Evolutionary conservation across 345 rosid species (phyloP), one percentile per base, ranked within the genome.

Genomic region (Salix exigua): DNA sequence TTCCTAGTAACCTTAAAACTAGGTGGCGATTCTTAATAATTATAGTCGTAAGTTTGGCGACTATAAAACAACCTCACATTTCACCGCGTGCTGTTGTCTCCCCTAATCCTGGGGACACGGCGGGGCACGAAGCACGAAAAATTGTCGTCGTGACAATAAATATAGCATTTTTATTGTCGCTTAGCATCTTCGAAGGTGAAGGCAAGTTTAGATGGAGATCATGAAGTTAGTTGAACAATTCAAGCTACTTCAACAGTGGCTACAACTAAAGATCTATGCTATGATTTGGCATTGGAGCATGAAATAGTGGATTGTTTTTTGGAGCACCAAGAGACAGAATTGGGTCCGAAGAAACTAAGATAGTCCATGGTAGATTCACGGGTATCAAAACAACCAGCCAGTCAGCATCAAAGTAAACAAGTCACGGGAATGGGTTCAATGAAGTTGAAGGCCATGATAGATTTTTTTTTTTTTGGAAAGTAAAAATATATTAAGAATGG

Each of bases 321-420:
- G 0, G 25, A 71, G 1, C n/a, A 7, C 42, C 44, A 50, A 1
- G 25, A 10, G 5, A 68, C 12, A 2, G 12, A 14, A 13, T 68
- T 68, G 2, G 7, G 1, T 1, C 5, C 30, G 18, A 68, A 28
- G 4, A n/a, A 68, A 2, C 42, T 14, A n/a, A 0, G 4, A 23
- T 68, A 18, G 4, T n/a, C 0, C 0, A 0, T n/a, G 3, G 35
- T 68, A 0, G n/a, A 68, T 0, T 5, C 0, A 2, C 12, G n/a
- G n/a, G 12, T 50, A 38, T 21, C 9, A 4, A 0, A 3, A n/a
- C 2, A 1, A 28, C 10, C 0, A 7, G 19, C 21, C n/a, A 68
- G 2, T 68, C 1, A 2, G 3, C 35, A 68, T 68, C 35, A 17
- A 2, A 1, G 4, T 21, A 68, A 0, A 0, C 31, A 60, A 8